Conservation (phyloP, 345 rosid genomes). For the Reutealis trisperma region DNA sequence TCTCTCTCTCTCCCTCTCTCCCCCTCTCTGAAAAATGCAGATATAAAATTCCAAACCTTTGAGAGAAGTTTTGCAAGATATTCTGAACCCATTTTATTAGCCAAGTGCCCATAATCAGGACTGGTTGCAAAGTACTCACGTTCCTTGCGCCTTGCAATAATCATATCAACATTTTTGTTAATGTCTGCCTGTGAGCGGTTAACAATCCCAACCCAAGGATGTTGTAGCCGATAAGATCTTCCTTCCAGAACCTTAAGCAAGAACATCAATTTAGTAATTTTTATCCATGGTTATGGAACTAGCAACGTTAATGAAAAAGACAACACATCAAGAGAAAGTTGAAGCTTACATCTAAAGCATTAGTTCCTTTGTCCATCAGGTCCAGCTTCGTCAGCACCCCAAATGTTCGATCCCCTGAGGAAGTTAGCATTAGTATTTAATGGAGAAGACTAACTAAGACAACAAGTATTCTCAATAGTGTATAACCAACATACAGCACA, state of each 20-base stretch:
- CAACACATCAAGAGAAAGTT: conserved; percentile 6
- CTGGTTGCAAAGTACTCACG: conserved; percentile 87
- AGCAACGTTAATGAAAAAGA: not conserved
- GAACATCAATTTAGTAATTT: conserved; percentile 3
- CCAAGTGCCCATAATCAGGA: conserved; percentile 90
- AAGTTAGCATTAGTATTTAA: conserved; percentile 10
- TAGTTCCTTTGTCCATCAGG: conserved; percentile 97
- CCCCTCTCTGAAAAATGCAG: not conserved
- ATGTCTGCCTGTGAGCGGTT: conserved; percentile 99
- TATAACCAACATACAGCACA: not conserved
- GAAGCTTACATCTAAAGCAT: conserved; percentile 77
- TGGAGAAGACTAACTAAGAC: not conserved
- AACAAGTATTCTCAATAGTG: not conserved
- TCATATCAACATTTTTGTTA: conserved; percentile 86
- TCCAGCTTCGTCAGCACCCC: conserved; percentile 98
- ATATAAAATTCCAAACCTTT: conserved; percentile 48
- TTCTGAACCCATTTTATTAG: conserved; percentile 93
- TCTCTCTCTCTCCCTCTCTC: too few species aligned
- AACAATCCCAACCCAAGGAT: conserved; percentile 98
- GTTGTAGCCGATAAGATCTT: conserved; percentile 79
- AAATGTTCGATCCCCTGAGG: conserved; percentile 86
- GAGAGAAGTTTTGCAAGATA: conserved; percentile 96
- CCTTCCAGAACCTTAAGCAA: conserved; percentile 82
- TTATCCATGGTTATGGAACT: not conserved
- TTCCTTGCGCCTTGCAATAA: conserved; percentile 81